These are phyloP conservation scores for Ophiostoma himal-ulmi DNA, from an alignment of 2,329 filamentous ascomycete species.

Conservation along the genomic window DNA sequence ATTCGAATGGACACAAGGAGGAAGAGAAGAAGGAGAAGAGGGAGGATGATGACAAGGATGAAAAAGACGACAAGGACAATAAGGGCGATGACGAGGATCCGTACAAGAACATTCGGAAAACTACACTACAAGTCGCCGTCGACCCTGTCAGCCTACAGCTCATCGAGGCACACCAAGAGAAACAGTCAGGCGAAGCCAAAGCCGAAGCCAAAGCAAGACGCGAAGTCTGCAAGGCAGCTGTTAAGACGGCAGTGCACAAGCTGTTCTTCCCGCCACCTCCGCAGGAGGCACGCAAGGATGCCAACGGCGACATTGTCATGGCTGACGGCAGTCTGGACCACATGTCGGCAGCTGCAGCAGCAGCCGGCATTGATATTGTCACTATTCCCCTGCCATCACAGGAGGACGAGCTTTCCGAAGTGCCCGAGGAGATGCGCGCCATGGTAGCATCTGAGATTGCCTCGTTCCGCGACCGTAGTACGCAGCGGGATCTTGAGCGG, in stretches of 20 bases:
- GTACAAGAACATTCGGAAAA: slow-evolving; percentile 59
- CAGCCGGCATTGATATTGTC: slow-evolving; percentile 66
- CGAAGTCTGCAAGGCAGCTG: slow-evolving; percentile 60
- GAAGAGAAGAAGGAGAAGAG: slow-evolving; percentile 44
- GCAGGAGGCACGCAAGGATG: slow-evolving; percentile 30
- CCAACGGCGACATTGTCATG: slow-evolving; percentile 45
- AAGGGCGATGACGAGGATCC: slow-evolving; percentile 38
- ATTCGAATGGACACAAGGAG: slow-evolving; percentile 30
- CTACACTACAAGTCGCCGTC: slow-evolving; percentile 64
- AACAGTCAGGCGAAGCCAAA: slow-evolving; percentile 56
- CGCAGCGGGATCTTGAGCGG: slow-evolving; percentile 79
- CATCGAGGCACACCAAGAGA: slow-evolving; percentile 71
- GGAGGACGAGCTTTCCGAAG: slow-evolving; percentile 92
- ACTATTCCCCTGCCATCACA: slow-evolving; percentile 73
- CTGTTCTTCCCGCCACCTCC: slow-evolving; percentile 61
- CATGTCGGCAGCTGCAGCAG: slow-evolving; percentile 36
- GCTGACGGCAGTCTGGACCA: not conserved
- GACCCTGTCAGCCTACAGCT: slow-evolving; percentile 81
- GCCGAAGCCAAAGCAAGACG: slow-evolving; percentile 62
- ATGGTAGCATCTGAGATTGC: slow-evolving; percentile 91
- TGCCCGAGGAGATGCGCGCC: slow-evolving; percentile 92
- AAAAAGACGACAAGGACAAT: slow-evolving; percentile 29
- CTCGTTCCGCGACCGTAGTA: slow-evolving; percentile 88
- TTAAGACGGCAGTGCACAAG: slow-evolving; percentile 63
- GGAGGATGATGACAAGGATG: slow-evolving; percentile 35